These are phyloP conservation scores for Lentinula aciculospora DNA, from an alignment of 768 basidiomycete genomes.

Conservation along the genomic window DNA sequence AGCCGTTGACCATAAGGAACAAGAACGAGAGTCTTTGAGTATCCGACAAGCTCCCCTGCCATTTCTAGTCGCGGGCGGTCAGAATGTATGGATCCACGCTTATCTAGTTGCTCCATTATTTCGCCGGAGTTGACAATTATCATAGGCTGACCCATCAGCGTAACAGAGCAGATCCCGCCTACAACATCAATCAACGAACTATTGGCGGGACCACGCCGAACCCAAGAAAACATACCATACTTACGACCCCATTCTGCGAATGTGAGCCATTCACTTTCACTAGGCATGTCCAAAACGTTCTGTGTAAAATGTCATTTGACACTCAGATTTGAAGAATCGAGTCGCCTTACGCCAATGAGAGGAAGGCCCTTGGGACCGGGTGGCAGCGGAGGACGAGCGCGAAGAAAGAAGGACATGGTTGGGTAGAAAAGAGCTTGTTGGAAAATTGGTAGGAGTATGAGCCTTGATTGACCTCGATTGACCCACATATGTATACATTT, in stretches of 20 bases:
- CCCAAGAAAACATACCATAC: slow-evolving; percentile 32
- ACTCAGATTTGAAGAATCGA: not conserved
- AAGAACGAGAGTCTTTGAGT: slow-evolving; percentile 40
- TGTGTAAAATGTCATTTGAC: slow-evolving; percentile 10
- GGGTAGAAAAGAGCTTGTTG: slow-evolving; percentile 10
- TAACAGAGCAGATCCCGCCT: slow-evolving; percentile 35
- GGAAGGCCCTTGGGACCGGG: slow-evolving; percentile 38
- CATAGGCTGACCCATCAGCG: slow-evolving; percentile 37
- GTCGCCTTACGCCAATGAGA: slow-evolving; percentile 30
- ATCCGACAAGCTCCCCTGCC: slow-evolving; percentile 47
- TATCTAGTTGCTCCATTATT: slow-evolving; percentile 42
- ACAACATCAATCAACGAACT: not conserved
- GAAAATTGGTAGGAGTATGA: slow-evolving; percentile 6
- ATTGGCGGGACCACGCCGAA: not conserved
- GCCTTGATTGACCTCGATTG: not conserved
- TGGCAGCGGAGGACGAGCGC: slow-evolving; percentile 22
- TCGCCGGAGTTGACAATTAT: slow-evolving; percentile 42
- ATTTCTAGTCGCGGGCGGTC: slow-evolving; percentile 43
- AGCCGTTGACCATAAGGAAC: slow-evolving; percentile 37
- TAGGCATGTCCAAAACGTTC: slow-evolving; percentile 45
- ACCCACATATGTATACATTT: not conserved
- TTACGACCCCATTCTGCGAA: slow-evolving; percentile 48
- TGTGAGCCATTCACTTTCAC: slow-evolving; percentile 37
- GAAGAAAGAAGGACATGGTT: slow-evolving; percentile 11
- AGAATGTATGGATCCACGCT: slow-evolving; percentile 40